Evolutionary conservation across 169 alveolate species (phyloP).

Genomic region (Eimeria nieschulzi): DNA sequence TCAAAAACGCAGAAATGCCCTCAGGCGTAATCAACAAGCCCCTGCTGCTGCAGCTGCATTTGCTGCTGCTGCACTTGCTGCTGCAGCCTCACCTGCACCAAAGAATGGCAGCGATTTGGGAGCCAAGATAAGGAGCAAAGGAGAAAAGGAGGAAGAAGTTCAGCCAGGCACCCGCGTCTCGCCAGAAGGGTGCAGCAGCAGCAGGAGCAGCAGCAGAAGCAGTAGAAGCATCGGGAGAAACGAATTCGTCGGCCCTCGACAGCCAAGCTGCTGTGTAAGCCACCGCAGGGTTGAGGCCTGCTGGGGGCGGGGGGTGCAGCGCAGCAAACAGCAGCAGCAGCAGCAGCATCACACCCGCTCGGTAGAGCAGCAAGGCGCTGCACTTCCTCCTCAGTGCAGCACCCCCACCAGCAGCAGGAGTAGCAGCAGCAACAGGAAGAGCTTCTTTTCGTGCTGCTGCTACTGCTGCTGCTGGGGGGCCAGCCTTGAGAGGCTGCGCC

Average conservation of each 20-base stretch:
- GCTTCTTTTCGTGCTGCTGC: too few relatives aligned
- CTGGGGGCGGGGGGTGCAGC: slow-evolving; percentile 11
- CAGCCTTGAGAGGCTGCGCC: too few relatives aligned
- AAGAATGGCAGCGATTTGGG: neutral
- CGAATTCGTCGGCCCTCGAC: neutral
- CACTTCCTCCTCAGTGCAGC: too few relatives aligned
- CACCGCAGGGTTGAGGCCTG: slow-evolving; percentile 11
- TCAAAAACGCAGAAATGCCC: too few relatives aligned
- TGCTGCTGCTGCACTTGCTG: neutral
- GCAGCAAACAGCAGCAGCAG: slow-evolving; percentile 39
- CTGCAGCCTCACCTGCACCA: slow-evolving; percentile 15
- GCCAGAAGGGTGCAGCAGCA: neutral
- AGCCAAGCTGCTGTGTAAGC: slow-evolving; percentile 20
- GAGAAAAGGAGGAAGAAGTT: neutral
- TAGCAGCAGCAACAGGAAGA: too few relatives aligned
- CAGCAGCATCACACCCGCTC: neutral
- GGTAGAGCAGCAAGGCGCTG: slow-evolving; percentile 9
- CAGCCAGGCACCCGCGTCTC: neutral
- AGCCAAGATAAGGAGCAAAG: neutral
- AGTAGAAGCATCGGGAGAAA: neutral
- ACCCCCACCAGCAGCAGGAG: too few relatives aligned
- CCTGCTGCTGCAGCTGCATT: neutral
- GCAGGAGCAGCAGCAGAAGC: neutral
- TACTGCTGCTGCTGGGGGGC: too few relatives aligned
- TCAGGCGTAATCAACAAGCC: neutral